Percentiles rank a stretch among this genome's conserved stretches.
Evolutionary conservation across 768 basidiomycete genomes (phyloP).

Genomic region (Hygrophoropsis aurantiaca): DNA sequence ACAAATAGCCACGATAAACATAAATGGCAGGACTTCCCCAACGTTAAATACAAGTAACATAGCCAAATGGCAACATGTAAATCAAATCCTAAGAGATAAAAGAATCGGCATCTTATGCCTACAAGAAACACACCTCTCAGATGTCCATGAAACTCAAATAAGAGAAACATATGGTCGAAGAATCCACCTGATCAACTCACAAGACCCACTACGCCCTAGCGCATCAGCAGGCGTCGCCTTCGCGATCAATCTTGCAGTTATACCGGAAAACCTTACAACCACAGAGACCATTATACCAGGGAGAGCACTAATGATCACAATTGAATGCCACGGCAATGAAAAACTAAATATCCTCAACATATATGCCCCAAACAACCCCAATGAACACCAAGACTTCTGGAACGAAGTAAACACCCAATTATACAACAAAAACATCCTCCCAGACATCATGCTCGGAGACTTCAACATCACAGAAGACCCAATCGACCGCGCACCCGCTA

Average conservation of each 20-base stretch:
- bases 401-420: neutral
- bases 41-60: neutral
- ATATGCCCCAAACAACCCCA: slow-evolving; percentile 16
- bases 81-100: slow-evolving; percentile 10
- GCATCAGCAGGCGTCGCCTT: slow-evolving; percentile 15
- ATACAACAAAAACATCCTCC: slow-evolving; percentile 2
- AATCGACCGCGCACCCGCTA: slow-evolving; percentile 33
- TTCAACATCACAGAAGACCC: slow-evolving; percentile 41
- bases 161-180: neutral
- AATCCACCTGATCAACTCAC: slow-evolving; percentile 5
- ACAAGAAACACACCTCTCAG: slow-evolving; percentile 22
- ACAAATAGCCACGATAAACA: slow-evolving; percentile 11
- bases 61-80: slow-evolving; percentile 20
- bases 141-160: neutral
- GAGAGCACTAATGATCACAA: slow-evolving; percentile 3
- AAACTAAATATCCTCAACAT: slow-evolving; percentile 8
- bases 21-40: slow-evolving; percentile 9
- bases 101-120: slow-evolving; percentile 15
- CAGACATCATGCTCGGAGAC: slow-evolving; percentile 39
- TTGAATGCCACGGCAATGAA: slow-evolving; percentile 13
- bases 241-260: slow-evolving; percentile 17
- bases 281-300: slow-evolving; percentile 11
- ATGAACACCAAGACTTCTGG: slow-evolving; percentile 12
- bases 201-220: neutral
- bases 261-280: slow-evolving; percentile 7